Conservation (phyloP, 2,329 filamentous ascomycete species). For the Talaromyces sp. region DNA sequence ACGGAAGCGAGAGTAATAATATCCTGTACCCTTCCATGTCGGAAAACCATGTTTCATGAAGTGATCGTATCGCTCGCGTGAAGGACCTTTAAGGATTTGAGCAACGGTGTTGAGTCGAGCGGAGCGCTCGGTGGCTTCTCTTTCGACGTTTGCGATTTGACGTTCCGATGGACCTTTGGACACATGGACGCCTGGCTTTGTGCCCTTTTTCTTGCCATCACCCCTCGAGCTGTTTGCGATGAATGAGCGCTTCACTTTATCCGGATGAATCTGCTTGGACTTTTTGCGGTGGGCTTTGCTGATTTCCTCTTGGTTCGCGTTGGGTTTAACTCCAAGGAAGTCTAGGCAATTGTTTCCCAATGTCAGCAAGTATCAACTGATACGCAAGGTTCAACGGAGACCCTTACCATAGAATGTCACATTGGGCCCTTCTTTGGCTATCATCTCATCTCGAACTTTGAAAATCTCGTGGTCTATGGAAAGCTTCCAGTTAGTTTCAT, state of each 20-base stretch:
- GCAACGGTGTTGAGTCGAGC: slow-evolving; percentile 77
- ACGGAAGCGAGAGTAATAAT: slow-evolving; percentile 93
- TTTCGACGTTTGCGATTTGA: slow-evolving; percentile 72
- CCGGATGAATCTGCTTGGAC: slow-evolving; percentile 77
- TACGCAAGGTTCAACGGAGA: background rate
- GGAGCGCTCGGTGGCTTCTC: slow-evolving; percentile 76
- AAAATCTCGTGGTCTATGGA: slow-evolving; percentile 90
- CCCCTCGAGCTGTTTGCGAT: slow-evolving; percentile 61
- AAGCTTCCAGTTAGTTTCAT: background rate
- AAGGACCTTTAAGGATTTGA: slow-evolving; percentile 75
- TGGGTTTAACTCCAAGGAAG: slow-evolving; percentile 70
- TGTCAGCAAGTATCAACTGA: background rate
- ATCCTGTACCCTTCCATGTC: slow-evolving; percentile 92
- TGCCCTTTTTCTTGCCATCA: slow-evolving; percentile 49
- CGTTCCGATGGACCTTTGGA: slow-evolving; percentile 65
- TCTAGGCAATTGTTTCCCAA: slow-evolving; percentile 44
- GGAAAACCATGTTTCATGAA: slow-evolving; percentile 93
- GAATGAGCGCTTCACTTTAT: slow-evolving; percentile 88
- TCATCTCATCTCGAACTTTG: slow-evolving; percentile 82
- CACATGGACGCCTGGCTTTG: slow-evolving; percentile 59
- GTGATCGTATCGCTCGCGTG: slow-evolving; percentile 85
- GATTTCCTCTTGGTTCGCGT: slow-evolving; percentile 78
- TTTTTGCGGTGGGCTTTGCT: slow-evolving; percentile 91
- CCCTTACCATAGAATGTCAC: slow-evolving; percentile 76
- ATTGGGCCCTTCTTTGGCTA: slow-evolving; percentile 65